Base-by-base conservation (phyloP, 2,329 filamentous ascomycete genomes). In the Aspergillus sp. region DNA sequence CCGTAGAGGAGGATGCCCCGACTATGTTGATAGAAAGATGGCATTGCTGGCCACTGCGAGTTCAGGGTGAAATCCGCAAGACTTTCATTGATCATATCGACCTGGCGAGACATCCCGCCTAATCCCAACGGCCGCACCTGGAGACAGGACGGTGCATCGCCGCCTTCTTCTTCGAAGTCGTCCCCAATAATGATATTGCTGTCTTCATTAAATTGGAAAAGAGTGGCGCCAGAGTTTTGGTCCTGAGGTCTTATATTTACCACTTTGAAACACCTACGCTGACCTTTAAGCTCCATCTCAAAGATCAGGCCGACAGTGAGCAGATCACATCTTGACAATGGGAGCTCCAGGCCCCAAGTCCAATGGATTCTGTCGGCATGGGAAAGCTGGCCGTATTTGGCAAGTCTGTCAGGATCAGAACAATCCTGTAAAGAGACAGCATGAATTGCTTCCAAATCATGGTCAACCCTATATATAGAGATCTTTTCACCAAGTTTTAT, bases 1-100 rank as follows among this genome's bases (percentile, higher is more conserved):
- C 91, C 91, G 62, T 94, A 83, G 4, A 96, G 73, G 27, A 93
- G 75, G 33, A 93, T 76, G 0, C 81, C 81, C 44, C 78, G 77
- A 70, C 55, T 67, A 57, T 60, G 63, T 57, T 57, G 62, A 54
- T 65, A 70, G 46, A 64, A 76, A 39, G 53, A 58, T 46, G 60
- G 72, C 70, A 69, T 67, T n/a, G 50, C 53, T 34, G 62, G 52
- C 33, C 51, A 56, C 30, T 55, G 60, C 10, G 52, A 48, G 34
- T 57, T 52, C 27, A 54, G 43, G 41, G 73, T 74, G 55, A 85
- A 84, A 48, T 73, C 72, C 27, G 65, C 61, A 27, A 94, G 73
- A 43, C 82, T 81, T 34, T 73, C 63, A 62, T 94, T 91, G 51
- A 94, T 76, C 44, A 75, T 70, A 30, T 73, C 66, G 32, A 88